phyloP scores from a whole-genome alignment of 805 yeast species.

The Monosporozyma unispora region DNA sequence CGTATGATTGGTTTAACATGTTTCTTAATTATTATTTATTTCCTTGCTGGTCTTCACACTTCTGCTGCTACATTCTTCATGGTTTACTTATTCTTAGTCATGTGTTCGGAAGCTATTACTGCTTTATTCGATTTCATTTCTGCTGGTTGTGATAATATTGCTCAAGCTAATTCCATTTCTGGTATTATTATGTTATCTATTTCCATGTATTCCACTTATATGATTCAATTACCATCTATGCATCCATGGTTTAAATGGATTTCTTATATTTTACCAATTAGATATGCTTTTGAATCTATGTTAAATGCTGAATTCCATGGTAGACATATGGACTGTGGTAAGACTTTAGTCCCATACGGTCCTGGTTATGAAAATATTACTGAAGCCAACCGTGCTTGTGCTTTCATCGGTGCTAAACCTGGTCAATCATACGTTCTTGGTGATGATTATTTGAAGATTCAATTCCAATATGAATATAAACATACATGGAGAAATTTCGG shows the following conservation, averaged over 20 bases:
- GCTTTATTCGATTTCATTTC: slow-evolving; percentile 46
- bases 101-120: slow-evolving; percentile 21
- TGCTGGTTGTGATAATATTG: slow-evolving; percentile 38
- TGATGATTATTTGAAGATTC: slow-evolving; percentile 40
- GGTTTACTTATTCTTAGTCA: slow-evolving; percentile 34
- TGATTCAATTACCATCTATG: slow-evolving; percentile 50
- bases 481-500: slow-evolving; percentile 84
- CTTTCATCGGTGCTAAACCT: slow-evolving; percentile 48
- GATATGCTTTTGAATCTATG: slow-evolving; percentile 51
- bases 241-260: slow-evolving; percentile 64
- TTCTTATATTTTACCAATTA: slow-evolving; percentile 43
- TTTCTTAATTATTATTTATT: slow-evolving; percentile 46
- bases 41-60: slow-evolving; percentile 44
- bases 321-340: slow-evolving; percentile 24
- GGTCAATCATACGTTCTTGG: slow-evolving; percentile 52
- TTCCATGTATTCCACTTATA: slow-evolving; percentile 50
- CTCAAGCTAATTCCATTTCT: slow-evolving; percentile 50
- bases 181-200: slow-evolving; percentile 43
- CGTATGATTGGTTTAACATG: slow-evolving; percentile 40
- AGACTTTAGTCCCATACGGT: slow-evolving; percentile 46
- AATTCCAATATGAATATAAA: slow-evolving; percentile 43
- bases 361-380: slow-evolving; percentile 38
- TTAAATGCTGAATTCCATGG: slow-evolving; percentile 22
- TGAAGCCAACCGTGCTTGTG: slow-evolving; percentile 40
- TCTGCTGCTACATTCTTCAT: slow-evolving; percentile 50